Evolutionary conservation across 495 filamentous ascomycete genomes (phyloP).

Genomic region (Aspergillus heteromorphus): DNA sequence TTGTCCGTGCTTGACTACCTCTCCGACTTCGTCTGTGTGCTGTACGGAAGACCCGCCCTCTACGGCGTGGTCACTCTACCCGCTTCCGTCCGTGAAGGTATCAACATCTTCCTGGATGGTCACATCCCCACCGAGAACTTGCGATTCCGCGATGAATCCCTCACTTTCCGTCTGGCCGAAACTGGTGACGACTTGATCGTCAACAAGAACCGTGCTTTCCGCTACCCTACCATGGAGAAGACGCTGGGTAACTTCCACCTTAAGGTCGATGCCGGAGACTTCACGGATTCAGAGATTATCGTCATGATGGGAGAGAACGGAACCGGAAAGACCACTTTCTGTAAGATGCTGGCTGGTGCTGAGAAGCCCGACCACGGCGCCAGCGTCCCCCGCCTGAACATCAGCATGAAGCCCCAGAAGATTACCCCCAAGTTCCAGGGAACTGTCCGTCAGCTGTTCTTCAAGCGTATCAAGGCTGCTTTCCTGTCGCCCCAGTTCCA

Average conservation of each 20-base stretch:
- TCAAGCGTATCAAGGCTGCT: slow-evolving; percentile 95
- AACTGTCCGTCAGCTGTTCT: slow-evolving; percentile 89
- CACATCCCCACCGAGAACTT: slow-evolving; percentile 97
- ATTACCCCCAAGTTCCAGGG: slow-evolving; percentile 97
- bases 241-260: slow-evolving; percentile 88
- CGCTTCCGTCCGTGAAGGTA: slow-evolving; percentile 93
- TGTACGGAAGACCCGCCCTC: slow-evolving; percentile 90
- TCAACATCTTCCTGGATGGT: slow-evolving; percentile 99
- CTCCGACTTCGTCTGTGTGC: slow-evolving; percentile 95
- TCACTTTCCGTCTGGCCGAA: slow-evolving; percentile 94
- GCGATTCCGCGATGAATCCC: slow-evolving; percentile 93
- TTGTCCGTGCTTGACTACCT: slow-evolving; percentile 96
- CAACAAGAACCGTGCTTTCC: slow-evolving; percentile 79
- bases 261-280: slow-evolving; percentile 70
- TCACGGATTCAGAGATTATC: slow-evolving; percentile 96
- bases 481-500: slow-evolving; percentile 97
- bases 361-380: slow-evolving; percentile 76
- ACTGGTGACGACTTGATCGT: slow-evolving; percentile 83
- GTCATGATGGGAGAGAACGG: slow-evolving; percentile 99
- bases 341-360: slow-evolving; percentile 86
- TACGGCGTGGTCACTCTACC: slow-evolving; percentile 99
- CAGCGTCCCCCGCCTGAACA: slow-evolving; percentile 86
- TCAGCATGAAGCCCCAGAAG: slow-evolving; percentile 99
- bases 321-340: slow-evolving; percentile 97
- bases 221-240: slow-evolving; percentile 88